phyloP scores from a whole-genome alignment of 306 rosid species.

The Ormosia emarginata region DNA sequence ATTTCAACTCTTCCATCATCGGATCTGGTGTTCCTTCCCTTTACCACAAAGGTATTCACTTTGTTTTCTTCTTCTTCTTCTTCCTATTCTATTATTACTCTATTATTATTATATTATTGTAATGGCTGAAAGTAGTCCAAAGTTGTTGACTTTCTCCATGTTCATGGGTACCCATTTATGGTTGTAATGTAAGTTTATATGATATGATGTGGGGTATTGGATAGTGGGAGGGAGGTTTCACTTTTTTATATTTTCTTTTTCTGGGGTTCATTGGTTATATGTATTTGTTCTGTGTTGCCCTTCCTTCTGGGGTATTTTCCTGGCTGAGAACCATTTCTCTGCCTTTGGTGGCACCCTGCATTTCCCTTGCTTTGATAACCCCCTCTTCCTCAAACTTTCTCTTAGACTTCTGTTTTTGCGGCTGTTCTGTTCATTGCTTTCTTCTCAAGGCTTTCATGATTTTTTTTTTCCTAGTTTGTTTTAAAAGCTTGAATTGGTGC shows the following conservation, averaged over 20 bases:
- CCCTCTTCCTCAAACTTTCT: not conserved
- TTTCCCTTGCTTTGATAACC: not conserved
- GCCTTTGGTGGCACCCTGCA: not conserved
- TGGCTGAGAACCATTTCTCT: not conserved
- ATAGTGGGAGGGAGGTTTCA: not conserved
- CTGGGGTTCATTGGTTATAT: conserved; percentile 8
- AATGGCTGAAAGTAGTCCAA: conserved; percentile 15
- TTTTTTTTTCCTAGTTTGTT: not conserved
- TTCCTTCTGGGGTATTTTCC: not conserved
- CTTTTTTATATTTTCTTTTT: not conserved
- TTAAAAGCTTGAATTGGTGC: conserved; percentile 16
- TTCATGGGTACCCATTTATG: conserved; percentile 33
- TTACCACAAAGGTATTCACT: conserved; percentile 38
- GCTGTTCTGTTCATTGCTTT: conserved; percentile 13
- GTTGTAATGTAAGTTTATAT: conserved; percentile 13
- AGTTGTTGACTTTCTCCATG: conserved; percentile 12
- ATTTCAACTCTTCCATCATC: conserved; percentile 32
- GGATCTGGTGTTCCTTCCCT: conserved; percentile 60
- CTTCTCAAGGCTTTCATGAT: not conserved
- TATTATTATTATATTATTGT: not conserved
- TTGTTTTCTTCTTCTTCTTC: not conserved
- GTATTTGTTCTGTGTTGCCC: not conserved
- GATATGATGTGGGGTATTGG: not conserved
- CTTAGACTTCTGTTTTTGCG: not conserved
- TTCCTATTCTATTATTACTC: not conserved